Evolutionary conservation across 108 stramenopile genomes (phyloP), one percentile per base, ranked within the genome.

Genomic region (Skeletonema marinoi): DNA sequence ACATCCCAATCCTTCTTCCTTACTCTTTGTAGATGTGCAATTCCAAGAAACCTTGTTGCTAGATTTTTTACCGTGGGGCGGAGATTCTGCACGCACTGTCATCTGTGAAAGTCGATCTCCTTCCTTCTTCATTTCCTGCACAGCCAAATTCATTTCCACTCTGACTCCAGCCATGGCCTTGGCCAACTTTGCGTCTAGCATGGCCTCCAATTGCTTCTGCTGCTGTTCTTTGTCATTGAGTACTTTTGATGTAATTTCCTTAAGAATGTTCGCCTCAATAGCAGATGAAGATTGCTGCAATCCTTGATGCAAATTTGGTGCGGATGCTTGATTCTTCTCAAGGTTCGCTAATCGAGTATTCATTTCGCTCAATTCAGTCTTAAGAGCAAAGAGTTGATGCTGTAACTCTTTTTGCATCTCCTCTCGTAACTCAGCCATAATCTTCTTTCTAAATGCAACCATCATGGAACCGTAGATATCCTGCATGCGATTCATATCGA

Each of bases 91-190:
- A 33, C 41, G 1, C 35, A 70, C 14, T 63, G 32, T 21, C n/a
- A 60, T 36, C 50, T 46, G 71, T 6, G 70, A 58, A 13, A 51
- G 19, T 21, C 39, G 33, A 63, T 80, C 51, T 35, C 32, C 36
- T 67, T 71, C 72, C 39, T 41, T 65, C 50, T 80, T 80, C 60
- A 73, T 65, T 38, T 72, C 72, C n/a, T 73, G 59, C 16, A 80
- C 46, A 16, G 68, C 73, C 58, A 70, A 44, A 13, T 74, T 72
- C 4, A 74, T 10, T 59, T 80, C 68, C 29, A 74, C 39, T 65
- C 63, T 80, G 16, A 66, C 41, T n/a, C 73, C 72, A 19, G 54
- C 61, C 44, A 74, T 80, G 3, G 56, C 73, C 44, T 63, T 68
- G 5, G 80, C 64, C 3, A 80, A 62, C 59, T 75, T 75, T 56